Base-by-base conservation (phyloP, 2,329 filamentous ascomycete species). In the Colletotrichum sp. region DNA sequence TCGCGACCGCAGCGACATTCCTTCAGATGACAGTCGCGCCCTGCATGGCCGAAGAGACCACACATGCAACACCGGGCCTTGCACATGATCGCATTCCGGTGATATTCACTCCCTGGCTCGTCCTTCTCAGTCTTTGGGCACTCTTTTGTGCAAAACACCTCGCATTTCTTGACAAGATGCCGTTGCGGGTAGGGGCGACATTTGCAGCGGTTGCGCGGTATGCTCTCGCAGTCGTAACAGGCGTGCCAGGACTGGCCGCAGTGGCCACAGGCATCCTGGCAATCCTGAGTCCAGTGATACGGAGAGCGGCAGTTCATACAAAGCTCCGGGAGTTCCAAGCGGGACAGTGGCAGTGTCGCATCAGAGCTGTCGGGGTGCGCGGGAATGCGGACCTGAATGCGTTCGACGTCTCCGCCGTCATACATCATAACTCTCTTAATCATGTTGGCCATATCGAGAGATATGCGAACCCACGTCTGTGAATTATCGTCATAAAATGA, bases 41-140 rank as follows among this genome's bases (percentile, higher is more conserved):
- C 85, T 30, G 80, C 81, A 73, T 87, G 85, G 3, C 83, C 84
- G 24, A 75, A 78, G 5, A 83, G 70, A n/a, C 85, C 85, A 72
- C 85, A 87, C 85, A 87, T 86, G 76, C 85, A 86, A 77, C 85
- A 87, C 21, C 85, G 81, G 18, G 78, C 64, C 21, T 77, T 75
- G 78, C 85, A 87, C 4, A 80, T 79, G 81, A 87, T 86, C 59
- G 85, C 85, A 59, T 82, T 84, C 32, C 78, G 79, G 75, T 85
- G 83, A 77, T 78, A 79, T 60, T 80, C 78, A 8, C 82, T 82
- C 4, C 78, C 76, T 1, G 74, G 74, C 13, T 77, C 64, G 3
- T 61, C 57, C 16, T 21, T 74, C 39, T 48, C 39, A 21, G 76
- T 67, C 39, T 78, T 78, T n/a, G 83, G 84, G 39, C 84, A 86